These are phyloP conservation scores for Verticillium longisporum DNA, from an alignment of 2,329 filamentous ascomycete genomes.

Conservation along the genomic window DNA sequence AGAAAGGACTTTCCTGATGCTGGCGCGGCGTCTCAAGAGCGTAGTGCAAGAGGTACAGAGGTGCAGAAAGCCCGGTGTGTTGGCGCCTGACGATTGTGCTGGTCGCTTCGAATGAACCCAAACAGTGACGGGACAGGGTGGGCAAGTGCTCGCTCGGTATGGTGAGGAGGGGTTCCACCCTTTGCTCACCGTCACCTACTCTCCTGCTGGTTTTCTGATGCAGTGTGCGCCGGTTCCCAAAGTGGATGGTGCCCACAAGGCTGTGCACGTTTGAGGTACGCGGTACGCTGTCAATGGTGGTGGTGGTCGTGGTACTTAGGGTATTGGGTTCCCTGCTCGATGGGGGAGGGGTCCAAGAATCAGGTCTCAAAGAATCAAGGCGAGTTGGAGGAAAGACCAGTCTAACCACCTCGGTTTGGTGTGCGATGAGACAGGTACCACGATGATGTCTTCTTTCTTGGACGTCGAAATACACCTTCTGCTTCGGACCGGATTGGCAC, in stretches of 20 bases:
- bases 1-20: not conserved
- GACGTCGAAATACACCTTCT: not conserved
- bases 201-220: not conserved
- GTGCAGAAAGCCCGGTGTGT: not conserved
- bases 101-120: not conserved
- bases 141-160: not conserved
- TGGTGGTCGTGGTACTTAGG: not conserved
- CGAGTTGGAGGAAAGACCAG: not conserved
- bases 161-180: not conserved
- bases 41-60: not conserved
- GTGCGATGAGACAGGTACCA: not conserved
- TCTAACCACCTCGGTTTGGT: not conserved
- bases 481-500: not conserved
- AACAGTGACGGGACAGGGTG: not conserved
- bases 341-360: not conserved
- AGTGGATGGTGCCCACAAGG: conserved; percentile 10
- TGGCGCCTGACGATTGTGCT: not conserved
- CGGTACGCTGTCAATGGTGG: not conserved
- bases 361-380: not conserved
- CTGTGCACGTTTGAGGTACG: conserved; percentile 14
- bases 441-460: not conserved
- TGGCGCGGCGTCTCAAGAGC: conserved; percentile 3
- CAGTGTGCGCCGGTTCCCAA: not conserved
- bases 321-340: not conserved
- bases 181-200: not conserved